Conservation (phyloP, 192 early-diverging fungal species). For the Coemansia sp. region DNA sequence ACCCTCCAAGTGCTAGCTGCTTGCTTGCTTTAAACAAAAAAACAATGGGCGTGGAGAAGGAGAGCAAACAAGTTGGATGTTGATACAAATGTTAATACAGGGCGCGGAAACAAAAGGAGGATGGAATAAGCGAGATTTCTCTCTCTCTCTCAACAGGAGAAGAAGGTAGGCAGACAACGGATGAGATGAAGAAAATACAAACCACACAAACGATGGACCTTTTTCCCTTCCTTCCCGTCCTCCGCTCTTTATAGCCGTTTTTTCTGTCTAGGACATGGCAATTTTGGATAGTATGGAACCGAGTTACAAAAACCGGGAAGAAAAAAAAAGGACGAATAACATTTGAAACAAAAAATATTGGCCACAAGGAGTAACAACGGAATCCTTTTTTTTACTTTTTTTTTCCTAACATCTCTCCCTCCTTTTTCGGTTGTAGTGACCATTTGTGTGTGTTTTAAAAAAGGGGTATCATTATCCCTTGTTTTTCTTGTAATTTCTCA, state of each 20-base stretch:
- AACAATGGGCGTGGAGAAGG: too few species aligned
- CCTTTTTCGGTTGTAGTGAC: neutral
- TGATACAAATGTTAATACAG: constrained; percentile 1
- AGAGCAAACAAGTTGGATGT: neutral
- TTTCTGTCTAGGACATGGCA: too few species aligned
- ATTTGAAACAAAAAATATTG: neutral
- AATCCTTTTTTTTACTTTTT: neutral
- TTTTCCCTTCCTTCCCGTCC: too few species aligned
- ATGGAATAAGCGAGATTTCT: neutral
- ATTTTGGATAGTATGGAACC: too few species aligned
- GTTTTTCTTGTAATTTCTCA: too few species aligned
- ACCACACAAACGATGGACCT: too few species aligned
- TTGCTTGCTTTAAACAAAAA: too few species aligned
- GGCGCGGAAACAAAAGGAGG: neutral
- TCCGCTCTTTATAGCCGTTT: too few species aligned
- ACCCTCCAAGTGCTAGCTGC: neutral
- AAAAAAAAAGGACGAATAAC: neutral
- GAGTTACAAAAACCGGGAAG: too few species aligned
- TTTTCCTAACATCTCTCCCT: neutral
- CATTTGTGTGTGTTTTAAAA: too few species aligned
- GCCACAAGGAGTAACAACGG: neutral
- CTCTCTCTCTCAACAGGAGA: neutral
- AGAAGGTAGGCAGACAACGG: neutral
- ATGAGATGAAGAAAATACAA: neutral
- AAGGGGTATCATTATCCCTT: too few species aligned